Evolutionary conservation across 345 rosid species (phyloP), one percentile per base, ranked within the genome.

Genomic region (Syzygium oleosum): DNA sequence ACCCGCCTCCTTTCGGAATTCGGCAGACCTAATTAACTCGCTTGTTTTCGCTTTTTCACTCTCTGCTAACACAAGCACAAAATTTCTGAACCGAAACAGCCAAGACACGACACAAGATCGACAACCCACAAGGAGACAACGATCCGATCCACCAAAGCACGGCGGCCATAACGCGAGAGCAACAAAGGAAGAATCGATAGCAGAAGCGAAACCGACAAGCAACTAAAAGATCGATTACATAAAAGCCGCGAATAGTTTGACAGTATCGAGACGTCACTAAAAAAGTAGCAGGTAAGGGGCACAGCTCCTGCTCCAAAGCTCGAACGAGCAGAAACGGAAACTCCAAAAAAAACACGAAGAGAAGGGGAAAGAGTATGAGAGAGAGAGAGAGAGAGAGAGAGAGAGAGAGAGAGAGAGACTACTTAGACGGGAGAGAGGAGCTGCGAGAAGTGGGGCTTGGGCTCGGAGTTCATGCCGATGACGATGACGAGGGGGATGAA

Each of bases 381-480:
- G 77, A 38, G 43, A 41, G 43, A 34, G 38, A 34, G 38, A n/a
- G n/a, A n/a, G n/a, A n/a, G n/a, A n/a, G n/a, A n/a, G n/a, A n/a
- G 68, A 27, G 61, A 84, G 77, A 38, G 43, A 41, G 43, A 41
- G 43, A 41, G 46, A 43, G 46, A 43, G 46, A 43, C 7, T 43
- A 43, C 63, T 94, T 91, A 98, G 51, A 96, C 97, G 5, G 99
- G 99, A 90, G 95, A 92, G 88, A 97, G 94, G 86, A 97, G 97
- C 94, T 97, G 99, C 79, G 92, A 95, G 73, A 96, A 91, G 90
- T 94, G 98, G 13, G 99, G 99, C 88, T 96, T 96, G 6, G 99
- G 98, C 27, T 97, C 98, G 63, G 99, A 94, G 90, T 95, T 97
- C 98, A 97, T 96, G 92, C 99, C 98, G 90, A 97, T 87, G 92